A percentile compares a stretch with the other conserved stretches of the same genome.
These are phyloP conservation scores for Capsicum chinense DNA, from an alignment of 257 asterid genomes.

Conservation along the genomic window DNA sequence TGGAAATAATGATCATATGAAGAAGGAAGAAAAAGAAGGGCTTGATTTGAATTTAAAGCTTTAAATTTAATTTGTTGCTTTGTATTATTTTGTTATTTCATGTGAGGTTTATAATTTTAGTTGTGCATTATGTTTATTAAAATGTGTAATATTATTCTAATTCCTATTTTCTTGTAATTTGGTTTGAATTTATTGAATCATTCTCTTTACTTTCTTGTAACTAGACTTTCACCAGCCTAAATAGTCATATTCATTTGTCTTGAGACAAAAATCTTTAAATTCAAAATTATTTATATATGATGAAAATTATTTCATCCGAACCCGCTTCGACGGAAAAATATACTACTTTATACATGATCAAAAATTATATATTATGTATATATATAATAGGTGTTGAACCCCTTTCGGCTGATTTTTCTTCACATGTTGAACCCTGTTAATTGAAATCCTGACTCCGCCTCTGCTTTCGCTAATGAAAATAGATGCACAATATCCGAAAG, in stretches of 20 bases:
- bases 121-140: not conserved
- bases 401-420: too few relatives aligned
- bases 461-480: too few relatives aligned
- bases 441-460: too few relatives aligned
- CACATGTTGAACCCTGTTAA: too few relatives aligned
- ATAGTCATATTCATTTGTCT: not conserved
- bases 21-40: not conserved
- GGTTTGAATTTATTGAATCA: not conserved
- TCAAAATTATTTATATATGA: not conserved
- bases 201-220: not conserved
- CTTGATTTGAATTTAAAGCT: slow-evolving; percentile 11
- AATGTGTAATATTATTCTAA: not conserved
- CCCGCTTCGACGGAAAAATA: too few relatives aligned
- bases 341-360: too few relatives aligned
- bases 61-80: not conserved
- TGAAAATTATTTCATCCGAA: too few relatives aligned
- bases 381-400: too few relatives aligned
- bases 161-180: not conserved
- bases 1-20: not conserved
- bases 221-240: not conserved
- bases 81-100: not conserved
- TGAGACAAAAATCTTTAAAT: too few relatives aligned
- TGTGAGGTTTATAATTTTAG: not conserved
- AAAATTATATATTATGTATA: too few relatives aligned
- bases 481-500: too few relatives aligned